These are phyloP conservation scores for Anthostomella pinea DNA, from an alignment of 2,329 filamentous ascomycete species.

Conservation along the genomic window DNA sequence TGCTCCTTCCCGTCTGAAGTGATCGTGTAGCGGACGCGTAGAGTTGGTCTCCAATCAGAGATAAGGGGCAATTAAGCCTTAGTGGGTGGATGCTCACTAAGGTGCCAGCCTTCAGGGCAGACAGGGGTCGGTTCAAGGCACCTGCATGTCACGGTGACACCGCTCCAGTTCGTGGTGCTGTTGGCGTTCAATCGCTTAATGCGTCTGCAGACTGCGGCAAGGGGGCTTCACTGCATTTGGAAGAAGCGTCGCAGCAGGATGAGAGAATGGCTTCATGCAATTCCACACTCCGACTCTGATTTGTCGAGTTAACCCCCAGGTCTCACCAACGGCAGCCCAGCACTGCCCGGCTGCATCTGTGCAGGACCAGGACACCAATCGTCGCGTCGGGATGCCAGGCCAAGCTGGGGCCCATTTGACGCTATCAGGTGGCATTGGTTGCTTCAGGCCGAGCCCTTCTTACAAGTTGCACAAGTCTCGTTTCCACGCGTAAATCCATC, in stretches of 20 bases:
- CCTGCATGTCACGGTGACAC: neutral
- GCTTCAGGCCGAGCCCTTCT: slow-evolving; percentile 10
- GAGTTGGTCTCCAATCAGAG: slow-evolving; percentile 28
- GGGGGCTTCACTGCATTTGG: slow-evolving; percentile 14
- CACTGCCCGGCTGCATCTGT: slow-evolving; percentile 3
- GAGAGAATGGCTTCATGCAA: slow-evolving; percentile 24
- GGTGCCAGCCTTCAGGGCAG: slow-evolving; percentile 9
- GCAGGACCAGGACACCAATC: slow-evolving; percentile 22
- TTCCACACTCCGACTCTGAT: slow-evolving; percentile 14
- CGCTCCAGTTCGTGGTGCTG: neutral
- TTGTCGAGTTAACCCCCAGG: slow-evolving; percentile 11
- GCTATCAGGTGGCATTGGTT: slow-evolving; percentile 6
- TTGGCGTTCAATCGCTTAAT: too few species aligned
- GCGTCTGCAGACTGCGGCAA: slow-evolving; percentile 1
- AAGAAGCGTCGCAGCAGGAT: slow-evolving; percentile 17
- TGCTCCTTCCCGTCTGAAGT: slow-evolving; percentile 7
- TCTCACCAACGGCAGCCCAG: slow-evolving; percentile 20
- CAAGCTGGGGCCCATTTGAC: slow-evolving; percentile 16
- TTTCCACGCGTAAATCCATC: slow-evolving; percentile 29
- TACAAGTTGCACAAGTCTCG: slow-evolving; percentile 5
- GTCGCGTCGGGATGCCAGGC: slow-evolving; percentile 25
- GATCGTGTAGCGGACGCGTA: slow-evolving; percentile 31
- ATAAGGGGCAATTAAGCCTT: slow-evolving; percentile 3
- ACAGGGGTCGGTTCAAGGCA: neutral
- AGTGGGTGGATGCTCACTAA: slow-evolving; percentile 1